Conservation (phyloP, 495 filamentous ascomycete genomes). For the Penicillium ochrochloron region DNA sequence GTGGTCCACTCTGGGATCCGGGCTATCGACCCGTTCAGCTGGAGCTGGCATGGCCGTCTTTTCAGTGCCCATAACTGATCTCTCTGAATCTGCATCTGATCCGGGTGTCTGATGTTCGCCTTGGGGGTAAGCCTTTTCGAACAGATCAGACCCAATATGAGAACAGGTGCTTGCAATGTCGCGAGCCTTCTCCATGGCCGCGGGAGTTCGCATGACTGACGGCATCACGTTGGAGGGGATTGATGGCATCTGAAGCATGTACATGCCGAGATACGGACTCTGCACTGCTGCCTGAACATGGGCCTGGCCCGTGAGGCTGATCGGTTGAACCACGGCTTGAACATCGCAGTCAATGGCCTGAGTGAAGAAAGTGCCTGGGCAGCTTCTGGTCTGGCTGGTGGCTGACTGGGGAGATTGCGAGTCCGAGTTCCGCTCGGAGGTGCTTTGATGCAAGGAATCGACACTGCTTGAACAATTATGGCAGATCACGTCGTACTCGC, state of each 20-base stretch:
- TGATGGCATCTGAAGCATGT: conserved; percentile 16
- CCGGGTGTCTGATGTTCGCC: neutral
- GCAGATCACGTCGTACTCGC: conserved; percentile 47
- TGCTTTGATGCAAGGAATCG: conserved; percentile 36
- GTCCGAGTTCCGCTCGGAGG: conserved; percentile 31
- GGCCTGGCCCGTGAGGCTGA: conserved; percentile 12
- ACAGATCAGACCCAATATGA: conserved; percentile 1
- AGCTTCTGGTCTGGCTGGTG: conserved; percentile 16
- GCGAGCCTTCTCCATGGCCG: conserved; percentile 1
- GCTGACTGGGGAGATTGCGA: conserved; percentile 13
- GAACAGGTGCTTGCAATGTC: conserved; percentile 11
- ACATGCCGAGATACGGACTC: conserved; percentile 30
- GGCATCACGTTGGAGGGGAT: conserved; percentile 4
- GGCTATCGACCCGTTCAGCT: neutral
- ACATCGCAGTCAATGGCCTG: neutral
- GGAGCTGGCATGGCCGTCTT: neutral
- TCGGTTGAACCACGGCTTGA: neutral
- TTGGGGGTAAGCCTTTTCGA: neutral
- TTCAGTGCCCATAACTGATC: neutral
- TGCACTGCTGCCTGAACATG: conserved; percentile 24
- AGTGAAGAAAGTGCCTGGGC: conserved; percentile 6
- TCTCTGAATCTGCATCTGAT: conserved; percentile 9
- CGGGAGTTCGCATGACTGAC: conserved; percentile 6
- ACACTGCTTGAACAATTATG: conserved; percentile 37
- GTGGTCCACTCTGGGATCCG: conserved; percentile 2